Evolutionary conservation across 1,284 basidiomycete genomes (phyloP).

Genomic region (Sanghuangporus sanghuang): DNA sequence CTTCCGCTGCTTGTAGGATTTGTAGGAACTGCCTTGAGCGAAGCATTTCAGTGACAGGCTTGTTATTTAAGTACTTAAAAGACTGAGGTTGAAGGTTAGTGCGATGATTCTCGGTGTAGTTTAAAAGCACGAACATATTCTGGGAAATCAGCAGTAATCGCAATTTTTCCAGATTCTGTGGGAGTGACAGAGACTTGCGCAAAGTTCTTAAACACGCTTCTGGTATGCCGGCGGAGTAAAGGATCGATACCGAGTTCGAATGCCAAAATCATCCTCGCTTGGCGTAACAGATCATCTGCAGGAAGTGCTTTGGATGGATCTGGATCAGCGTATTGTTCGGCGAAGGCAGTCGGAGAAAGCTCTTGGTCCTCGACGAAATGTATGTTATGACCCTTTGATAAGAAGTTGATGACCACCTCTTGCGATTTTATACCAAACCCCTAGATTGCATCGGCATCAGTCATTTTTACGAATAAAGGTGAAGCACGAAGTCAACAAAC

Average conservation of each 20-base stretch:
- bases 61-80: constrained; percentile 93
- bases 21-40: constrained; percentile 77
- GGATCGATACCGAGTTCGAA: constrained; percentile 95
- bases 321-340: constrained; percentile 73
- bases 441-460: constrained; percentile 31
- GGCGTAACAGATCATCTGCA: constrained; percentile 61
- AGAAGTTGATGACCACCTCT: constrained; percentile 78
- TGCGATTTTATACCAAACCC: constrained; percentile 77
- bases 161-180: constrained; percentile 86
- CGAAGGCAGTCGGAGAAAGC: constrained; percentile 63
- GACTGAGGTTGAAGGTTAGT: constrained; percentile 45
- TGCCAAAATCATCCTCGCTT: constrained; percentile 81
- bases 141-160: constrained; percentile 87
- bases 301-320: constrained; percentile 51
- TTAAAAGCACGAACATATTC: constrained; percentile 69
- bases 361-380: constrained; percentile 79
- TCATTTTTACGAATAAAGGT: neutral
- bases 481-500: constrained; percentile 34
- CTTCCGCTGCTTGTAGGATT: constrained; percentile 90
- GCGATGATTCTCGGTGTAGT: neutral
- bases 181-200: constrained; percentile 83
- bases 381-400: constrained; percentile 44
- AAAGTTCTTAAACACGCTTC: constrained; percentile 72
- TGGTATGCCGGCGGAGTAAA: constrained; percentile 75
- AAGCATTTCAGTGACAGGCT: constrained; percentile 72